A percentile compares a stretch with the other conserved stretches of the same genome.
These are phyloP conservation scores for Corchorus olitorius DNA, from an alignment of 345 rosid genomes.

Conservation along the genomic window DNA sequence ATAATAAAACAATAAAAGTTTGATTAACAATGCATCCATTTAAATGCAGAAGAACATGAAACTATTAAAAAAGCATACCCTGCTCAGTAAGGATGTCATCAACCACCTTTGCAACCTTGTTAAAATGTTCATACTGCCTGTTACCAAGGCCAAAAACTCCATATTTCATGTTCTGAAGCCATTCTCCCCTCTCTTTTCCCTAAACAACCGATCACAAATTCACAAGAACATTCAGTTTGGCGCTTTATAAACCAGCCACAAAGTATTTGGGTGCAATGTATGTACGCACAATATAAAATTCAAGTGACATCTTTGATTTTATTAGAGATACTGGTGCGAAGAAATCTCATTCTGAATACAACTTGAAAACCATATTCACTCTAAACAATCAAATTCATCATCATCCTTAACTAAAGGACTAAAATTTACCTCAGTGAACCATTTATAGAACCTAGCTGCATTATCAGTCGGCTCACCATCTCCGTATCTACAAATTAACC, in stretches of 20 bases:
- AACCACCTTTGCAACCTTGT: slow-evolving; percentile 88
- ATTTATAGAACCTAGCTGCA: slow-evolving; percentile 98
- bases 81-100: slow-evolving; percentile 70
- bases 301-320: too few species aligned
- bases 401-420: slow-evolving; percentile 3
- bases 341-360: not conserved
- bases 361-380: slow-evolving; percentile 17
- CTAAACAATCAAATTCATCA: slow-evolving; percentile 6
- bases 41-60: not conserved
- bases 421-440: slow-evolving; percentile 83
- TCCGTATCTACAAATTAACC: slow-evolving; percentile 68
- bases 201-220: slow-evolving; percentile 28
- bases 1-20: not conserved
- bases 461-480: slow-evolving; percentile 99
- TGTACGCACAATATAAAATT: too few species aligned
- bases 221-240: not conserved
- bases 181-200: slow-evolving; percentile 76
- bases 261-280: too few species aligned
- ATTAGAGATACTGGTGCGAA: too few species aligned
- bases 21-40: not conserved
- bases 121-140: slow-evolving; percentile 95
- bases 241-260: too few species aligned
- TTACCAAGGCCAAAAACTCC: slow-evolving; percentile 98
- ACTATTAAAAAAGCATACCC: slow-evolving; percentile 50
- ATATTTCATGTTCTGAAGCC: slow-evolving; percentile 68